phyloP scores from a whole-genome alignment of 768 basidiomycete species.

The Rossbeevera mucosa region DNA sequence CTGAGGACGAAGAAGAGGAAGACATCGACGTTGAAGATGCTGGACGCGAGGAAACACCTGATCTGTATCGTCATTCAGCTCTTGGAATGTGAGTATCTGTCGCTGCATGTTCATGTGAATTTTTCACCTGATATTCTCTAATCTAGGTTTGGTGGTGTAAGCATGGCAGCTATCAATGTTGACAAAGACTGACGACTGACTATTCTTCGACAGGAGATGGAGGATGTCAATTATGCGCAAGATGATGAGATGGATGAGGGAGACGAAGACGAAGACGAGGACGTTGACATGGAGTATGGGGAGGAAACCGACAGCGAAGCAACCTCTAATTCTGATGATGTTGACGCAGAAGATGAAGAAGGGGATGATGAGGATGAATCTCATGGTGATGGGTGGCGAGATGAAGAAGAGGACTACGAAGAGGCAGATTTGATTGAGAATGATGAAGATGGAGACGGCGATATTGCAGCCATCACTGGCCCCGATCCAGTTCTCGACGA shows the following conservation, averaged over 20 bases:
- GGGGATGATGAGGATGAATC: conserved; percentile 54
- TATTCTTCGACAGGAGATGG: conserved; percentile 64
- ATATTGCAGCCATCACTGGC: conserved; percentile 48
- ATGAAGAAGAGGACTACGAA: conserved; percentile 49
- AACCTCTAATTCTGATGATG: conserved; percentile 72
- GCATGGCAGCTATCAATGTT: conserved; percentile 28
- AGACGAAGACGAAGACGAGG: conserved; percentile 76
- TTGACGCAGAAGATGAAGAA: conserved; percentile 58
- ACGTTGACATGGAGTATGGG: conserved; percentile 84
- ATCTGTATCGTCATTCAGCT: conserved; percentile 93
- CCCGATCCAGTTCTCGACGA: conserved; percentile 46
- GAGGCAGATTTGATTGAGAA: conserved; percentile 63
- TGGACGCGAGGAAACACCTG: conserved; percentile 77
- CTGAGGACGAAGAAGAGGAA: conserved; percentile 48
- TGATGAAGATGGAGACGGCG: conserved; percentile 49
- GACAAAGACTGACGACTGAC: conserved; percentile 19
- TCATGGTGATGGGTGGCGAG: conserved; percentile 49
- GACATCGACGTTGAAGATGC: conserved; percentile 54
- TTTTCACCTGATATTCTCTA: conserved; percentile 7
- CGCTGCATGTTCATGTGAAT: background rate
- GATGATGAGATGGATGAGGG: conserved; percentile 81
- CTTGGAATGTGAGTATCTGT: conserved; percentile 72
- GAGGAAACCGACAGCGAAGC: conserved; percentile 81
- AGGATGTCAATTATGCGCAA: conserved; percentile 60
- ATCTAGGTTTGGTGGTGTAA: conserved; percentile 69